Evolutionary conservation across 129 eudicot species (phyloP).

Genomic region (Arctium minus): DNA sequence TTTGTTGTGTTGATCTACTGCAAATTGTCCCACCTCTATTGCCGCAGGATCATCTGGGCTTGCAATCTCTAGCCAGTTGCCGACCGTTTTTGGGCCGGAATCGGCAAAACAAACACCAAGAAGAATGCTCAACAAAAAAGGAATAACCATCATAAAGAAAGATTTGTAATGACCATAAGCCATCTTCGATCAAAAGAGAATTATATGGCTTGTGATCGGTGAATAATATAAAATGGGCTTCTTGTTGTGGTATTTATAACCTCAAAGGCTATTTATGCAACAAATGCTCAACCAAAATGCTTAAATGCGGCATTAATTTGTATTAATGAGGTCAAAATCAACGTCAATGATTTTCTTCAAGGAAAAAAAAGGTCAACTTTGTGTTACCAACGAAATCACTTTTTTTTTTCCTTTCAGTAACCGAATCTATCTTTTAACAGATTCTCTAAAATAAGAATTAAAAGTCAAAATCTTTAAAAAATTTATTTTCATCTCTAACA

Average conservation of each 20-base stretch:
- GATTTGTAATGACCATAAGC: not conserved
- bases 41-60: constrained; percentile 20
- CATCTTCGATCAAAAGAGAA: not conserved
- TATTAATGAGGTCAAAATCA: no score
- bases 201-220: not conserved
- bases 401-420: no score
- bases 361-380: no score
- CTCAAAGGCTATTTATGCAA: not conserved
- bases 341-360: no score
- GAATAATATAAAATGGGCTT: not conserved
- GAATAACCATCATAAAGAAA: not conserved
- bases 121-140: constrained; percentile 1
- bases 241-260: constrained; percentile 14
- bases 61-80: constrained; percentile 28
- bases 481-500: no score
- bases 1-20: constrained; percentile 27
- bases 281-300: not conserved
- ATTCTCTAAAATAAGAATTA: no score
- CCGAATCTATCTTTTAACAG: no score
- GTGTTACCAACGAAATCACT: no score
- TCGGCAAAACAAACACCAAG: constrained; percentile 15
- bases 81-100: constrained; percentile 19
- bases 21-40: constrained; percentile 19
- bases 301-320: no score
- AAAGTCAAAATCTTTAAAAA: no score